These are phyloP conservation scores for Quercus gilva DNA, from an alignment of 306 rosid species.

Conservation along the genomic window DNA sequence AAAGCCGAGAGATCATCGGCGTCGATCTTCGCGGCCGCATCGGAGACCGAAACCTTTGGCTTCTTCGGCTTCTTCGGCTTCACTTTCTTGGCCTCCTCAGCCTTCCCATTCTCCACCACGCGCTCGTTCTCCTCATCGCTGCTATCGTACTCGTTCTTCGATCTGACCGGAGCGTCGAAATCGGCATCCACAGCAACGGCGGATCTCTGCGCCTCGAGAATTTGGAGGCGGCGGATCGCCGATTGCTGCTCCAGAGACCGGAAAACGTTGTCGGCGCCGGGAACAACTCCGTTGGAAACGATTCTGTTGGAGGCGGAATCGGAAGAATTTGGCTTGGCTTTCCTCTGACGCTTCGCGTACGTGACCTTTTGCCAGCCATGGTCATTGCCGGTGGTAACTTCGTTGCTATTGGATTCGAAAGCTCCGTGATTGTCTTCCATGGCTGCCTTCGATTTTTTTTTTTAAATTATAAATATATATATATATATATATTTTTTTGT, in stretches of 20 bases:
- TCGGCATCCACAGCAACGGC: constrained; percentile 31
- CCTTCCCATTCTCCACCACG: constrained; percentile 48
- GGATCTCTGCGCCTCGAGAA: constrained; percentile 61
- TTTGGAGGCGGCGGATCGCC: constrained; percentile 72
- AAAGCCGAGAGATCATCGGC: constrained; percentile 54
- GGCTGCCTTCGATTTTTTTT: neutral
- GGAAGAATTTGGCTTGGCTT: constrained; percentile 49
- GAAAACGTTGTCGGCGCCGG: constrained; percentile 57
- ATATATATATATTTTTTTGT: too few relatives aligned
- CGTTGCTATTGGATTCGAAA: constrained; percentile 40
- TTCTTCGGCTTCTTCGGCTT: constrained; percentile 86
- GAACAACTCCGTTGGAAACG: constrained; percentile 25
- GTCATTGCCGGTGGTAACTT: constrained; percentile 36
- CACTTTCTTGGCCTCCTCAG: constrained; percentile 66
- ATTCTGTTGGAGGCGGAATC: constrained; percentile 29
- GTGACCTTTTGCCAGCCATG: constrained; percentile 97
- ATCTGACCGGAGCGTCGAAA: constrained; percentile 47
- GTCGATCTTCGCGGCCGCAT: constrained; percentile 86
- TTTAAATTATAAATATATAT: neutral
- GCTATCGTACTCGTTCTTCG: constrained; percentile 59
- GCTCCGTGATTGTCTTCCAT: constrained; percentile 61
- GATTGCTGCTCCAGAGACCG: constrained; percentile 74
- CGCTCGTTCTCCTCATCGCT: constrained; percentile 50
- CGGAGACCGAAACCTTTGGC: constrained; percentile 82
- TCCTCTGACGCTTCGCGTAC: constrained; percentile 74